These are phyloP conservation scores for Erodium maritimum DNA, from an alignment of 345 rosid genomes.

Conservation along the genomic window DNA sequence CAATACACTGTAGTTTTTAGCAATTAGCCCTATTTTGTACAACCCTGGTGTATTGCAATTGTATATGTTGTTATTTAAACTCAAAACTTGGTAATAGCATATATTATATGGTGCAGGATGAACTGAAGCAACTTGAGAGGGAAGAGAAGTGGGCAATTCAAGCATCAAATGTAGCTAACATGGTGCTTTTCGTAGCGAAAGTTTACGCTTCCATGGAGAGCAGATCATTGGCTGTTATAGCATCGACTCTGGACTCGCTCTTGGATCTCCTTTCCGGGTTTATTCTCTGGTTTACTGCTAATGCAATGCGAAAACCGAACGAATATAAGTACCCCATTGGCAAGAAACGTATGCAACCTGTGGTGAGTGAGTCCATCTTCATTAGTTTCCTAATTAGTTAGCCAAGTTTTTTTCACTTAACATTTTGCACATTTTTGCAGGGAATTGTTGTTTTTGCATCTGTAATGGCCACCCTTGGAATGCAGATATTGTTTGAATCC, in stretches of 20 bases:
- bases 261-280: constrained; percentile 77
- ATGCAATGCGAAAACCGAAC: constrained; percentile 69
- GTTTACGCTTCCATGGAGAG: constrained; percentile 64
- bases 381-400: no score
- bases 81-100: not conserved
- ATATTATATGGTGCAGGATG: no score
- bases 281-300: constrained; percentile 72
- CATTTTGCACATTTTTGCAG: constrained; percentile 4
- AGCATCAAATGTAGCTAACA: constrained; percentile 45
- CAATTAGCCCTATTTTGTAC: no score
- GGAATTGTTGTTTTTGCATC: constrained; percentile 39
- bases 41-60: not conserved
- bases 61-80: not conserved
- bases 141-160: constrained; percentile 55
- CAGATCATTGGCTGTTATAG: constrained; percentile 69
- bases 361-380: constrained; percentile 27
- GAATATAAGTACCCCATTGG: constrained; percentile 64
- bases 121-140: constrained; percentile 53
- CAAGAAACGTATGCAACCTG: constrained; percentile 83
- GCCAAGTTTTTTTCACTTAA: not conserved
- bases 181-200: constrained; percentile 62
- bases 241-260: constrained; percentile 76
- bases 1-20: no score
- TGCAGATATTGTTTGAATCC: constrained; percentile 45
- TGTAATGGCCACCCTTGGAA: constrained; percentile 45